Conservation (phyloP, 1,139 yeast genomes). For the Ashbya aceris region DNA sequence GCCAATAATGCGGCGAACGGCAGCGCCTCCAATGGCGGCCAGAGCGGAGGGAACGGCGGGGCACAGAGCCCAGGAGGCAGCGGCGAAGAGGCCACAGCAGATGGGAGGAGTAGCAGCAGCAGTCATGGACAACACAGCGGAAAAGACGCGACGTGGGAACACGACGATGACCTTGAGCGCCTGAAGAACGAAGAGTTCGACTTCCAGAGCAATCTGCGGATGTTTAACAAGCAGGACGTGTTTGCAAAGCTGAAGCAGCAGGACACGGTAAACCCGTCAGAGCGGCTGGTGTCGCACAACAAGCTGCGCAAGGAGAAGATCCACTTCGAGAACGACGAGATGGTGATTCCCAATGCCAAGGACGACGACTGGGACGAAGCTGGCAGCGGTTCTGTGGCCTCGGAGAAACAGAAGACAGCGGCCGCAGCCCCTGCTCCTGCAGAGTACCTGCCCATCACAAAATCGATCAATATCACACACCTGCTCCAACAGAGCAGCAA, state of each 20-base stretch:
- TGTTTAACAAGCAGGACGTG: constrained; percentile 74
- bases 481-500: constrained; percentile 20
- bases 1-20: constrained; percentile 9
- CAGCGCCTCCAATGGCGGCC: constrained; percentile 8
- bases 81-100: constrained; percentile 1
- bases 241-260: constrained; percentile 64
- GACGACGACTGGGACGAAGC: constrained; percentile 48
- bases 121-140: constrained; percentile 7
- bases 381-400: constrained; percentile 2
- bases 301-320: constrained; percentile 34
- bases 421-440: neutral
- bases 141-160: constrained; percentile 40
- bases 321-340: constrained; percentile 62
- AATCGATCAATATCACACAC: constrained; percentile 30
- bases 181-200: constrained; percentile 66
- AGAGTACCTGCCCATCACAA: constrained; percentile 23
- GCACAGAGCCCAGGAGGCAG: constrained; percentile 11
- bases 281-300: constrained; percentile 71
- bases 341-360: constrained; percentile 50
- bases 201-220: constrained; percentile 70
- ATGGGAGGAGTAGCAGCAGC: neutral
- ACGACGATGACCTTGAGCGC: constrained; percentile 41
- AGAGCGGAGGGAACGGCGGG: constrained; percentile 6
- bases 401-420: constrained; percentile 6
- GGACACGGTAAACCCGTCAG: constrained; percentile 52